A percentile compares a stretch with the other conserved stretches of the same genome.
These are phyloP conservation scores for Cylindrotheca fusiformis DNA, from an alignment of 108 stramenopile genomes.

Conservation along the genomic window DNA sequence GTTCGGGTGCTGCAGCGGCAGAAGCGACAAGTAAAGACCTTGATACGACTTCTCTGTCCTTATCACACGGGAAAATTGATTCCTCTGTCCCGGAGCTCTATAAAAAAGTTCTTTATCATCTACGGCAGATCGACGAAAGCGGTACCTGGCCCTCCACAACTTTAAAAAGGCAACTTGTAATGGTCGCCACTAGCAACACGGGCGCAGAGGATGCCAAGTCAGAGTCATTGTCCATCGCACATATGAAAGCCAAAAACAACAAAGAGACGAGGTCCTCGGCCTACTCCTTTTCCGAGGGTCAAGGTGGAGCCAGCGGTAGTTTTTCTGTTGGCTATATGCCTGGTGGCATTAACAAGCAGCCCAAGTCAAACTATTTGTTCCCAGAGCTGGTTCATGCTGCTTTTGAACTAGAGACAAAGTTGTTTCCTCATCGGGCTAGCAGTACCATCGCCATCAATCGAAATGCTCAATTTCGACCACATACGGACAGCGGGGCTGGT, in stretches of 20 bases:
- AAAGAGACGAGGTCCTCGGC: constrained; percentile 46
- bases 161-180: constrained; percentile 75
- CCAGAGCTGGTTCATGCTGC: constrained; percentile 88
- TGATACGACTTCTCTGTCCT: constrained; percentile 23
- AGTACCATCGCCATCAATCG: constrained; percentile 95
- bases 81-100: constrained; percentile 54
- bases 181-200: constrained; percentile 43
- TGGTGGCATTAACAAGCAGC: constrained; percentile 60
- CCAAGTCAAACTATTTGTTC: constrained; percentile 83
- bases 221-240: constrained; percentile 44
- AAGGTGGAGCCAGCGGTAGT: constrained; percentile 76
- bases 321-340: constrained; percentile 84
- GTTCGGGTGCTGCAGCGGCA: not conserved
- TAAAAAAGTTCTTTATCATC: constrained; percentile 45
- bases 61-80: too few relatives aligned
- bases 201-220: constrained; percentile 6
- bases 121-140: constrained; percentile 59
- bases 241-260: constrained; percentile 38
- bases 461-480: constrained; percentile 91
- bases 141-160: constrained; percentile 77
- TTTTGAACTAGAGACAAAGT: constrained; percentile 74
- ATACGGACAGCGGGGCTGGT: constrained; percentile 92
- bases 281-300: constrained; percentile 61
- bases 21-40: not conserved
- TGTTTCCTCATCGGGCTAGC: constrained; percentile 76